phyloP scores from a whole-genome alignment of 306 rosid species.

The Gastrolobium bilobum region DNA sequence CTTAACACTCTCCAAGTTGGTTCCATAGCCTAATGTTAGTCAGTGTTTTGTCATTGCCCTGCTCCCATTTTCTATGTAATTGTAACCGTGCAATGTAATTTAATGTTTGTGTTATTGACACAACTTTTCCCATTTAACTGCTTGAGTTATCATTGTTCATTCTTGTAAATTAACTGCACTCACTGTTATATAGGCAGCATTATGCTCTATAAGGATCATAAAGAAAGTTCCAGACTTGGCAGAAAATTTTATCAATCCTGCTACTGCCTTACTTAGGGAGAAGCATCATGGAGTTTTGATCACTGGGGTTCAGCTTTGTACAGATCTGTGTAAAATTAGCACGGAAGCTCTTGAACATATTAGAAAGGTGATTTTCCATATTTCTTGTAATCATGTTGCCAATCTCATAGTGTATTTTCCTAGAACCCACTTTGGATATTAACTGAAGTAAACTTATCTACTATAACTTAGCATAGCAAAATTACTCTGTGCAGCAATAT shows the following conservation, averaged over 20 bases:
- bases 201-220: constrained; percentile 93
- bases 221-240: constrained; percentile 99
- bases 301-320: constrained; percentile 97
- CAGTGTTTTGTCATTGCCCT: constrained; percentile 41
- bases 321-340: constrained; percentile 90
- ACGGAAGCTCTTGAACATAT: constrained; percentile 89
- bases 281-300: constrained; percentile 98
- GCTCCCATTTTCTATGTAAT: constrained; percentile 40
- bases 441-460: constrained; percentile 38
- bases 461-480: constrained; percentile 22
- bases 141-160: constrained; percentile 41
- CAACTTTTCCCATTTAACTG: constrained; percentile 36
- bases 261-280: constrained; percentile 92
- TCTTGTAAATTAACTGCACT: constrained; percentile 53
- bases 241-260: constrained; percentile 90
- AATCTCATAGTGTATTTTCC: constrained; percentile 11
- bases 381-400: constrained; percentile 25
- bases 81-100: constrained; percentile 28
- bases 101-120: constrained; percentile 38
- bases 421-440: constrained; percentile 40
- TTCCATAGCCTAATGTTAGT: constrained; percentile 34
- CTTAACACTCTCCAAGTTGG: constrained; percentile 41
- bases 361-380: constrained; percentile 73
- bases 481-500: constrained; percentile 23
- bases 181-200: constrained; percentile 82